These are phyloP conservation scores for Neopestalotiopsis rosae DNA, from an alignment of 2,329 filamentous ascomycete species.

Conservation along the genomic window DNA sequence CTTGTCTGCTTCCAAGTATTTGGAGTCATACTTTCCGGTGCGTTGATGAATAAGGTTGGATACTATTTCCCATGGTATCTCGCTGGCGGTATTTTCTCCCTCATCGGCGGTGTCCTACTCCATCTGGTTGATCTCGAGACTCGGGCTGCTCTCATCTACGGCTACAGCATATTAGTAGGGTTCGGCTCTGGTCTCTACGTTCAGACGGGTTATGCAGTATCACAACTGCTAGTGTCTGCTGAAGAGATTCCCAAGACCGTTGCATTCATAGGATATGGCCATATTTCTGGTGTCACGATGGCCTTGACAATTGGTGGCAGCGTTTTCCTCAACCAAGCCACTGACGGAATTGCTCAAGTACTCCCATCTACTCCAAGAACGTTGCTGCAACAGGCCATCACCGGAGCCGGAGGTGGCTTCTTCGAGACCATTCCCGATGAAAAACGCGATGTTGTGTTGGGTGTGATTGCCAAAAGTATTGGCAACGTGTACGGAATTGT, in stretches of 20 bases:
- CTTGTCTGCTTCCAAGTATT: too few relatives aligned
- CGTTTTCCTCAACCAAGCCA: neutral
- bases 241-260: slow-evolving; percentile 37
- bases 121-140: slow-evolving; percentile 22
- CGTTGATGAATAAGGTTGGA: too few relatives aligned
- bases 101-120: neutral
- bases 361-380: neutral
- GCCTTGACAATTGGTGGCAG: neutral
- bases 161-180: slow-evolving; percentile 44
- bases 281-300: slow-evolving; percentile 18
- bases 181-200: slow-evolving; percentile 43
- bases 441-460: neutral
- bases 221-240: slow-evolving; percentile 36
- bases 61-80: neutral
- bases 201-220: slow-evolving; percentile 41
- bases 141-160: slow-evolving; percentile 34
- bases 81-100: neutral
- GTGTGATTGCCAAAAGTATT: neutral
- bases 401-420: neutral
- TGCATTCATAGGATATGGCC: slow-evolving; percentile 38
- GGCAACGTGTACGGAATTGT: neutral
- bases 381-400: neutral
- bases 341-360: neutral
- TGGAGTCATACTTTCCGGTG: too few relatives aligned
- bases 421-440: neutral